A percentile compares a stretch with the other conserved stretches of the same genome.
Conservation (phyloP, 345 rosid species). For the Syzygium aqueum region DNA sequence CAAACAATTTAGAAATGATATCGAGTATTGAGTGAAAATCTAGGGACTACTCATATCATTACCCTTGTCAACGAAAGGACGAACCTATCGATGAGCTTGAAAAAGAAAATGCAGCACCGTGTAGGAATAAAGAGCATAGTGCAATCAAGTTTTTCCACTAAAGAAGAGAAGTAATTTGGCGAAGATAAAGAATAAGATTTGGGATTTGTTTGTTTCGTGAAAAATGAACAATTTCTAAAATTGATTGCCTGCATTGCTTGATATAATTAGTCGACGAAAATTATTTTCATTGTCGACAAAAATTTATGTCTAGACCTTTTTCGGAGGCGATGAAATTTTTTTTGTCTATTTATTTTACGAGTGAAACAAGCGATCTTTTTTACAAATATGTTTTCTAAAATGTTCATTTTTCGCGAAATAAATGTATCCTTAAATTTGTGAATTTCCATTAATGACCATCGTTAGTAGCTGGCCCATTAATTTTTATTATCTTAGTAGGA, state of each 20-base stretch:
- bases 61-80: fast-evolving
- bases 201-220: fast-evolving
- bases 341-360: fast-evolving
- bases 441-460: background rate
- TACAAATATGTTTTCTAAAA: background rate
- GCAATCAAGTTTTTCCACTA: background rate
- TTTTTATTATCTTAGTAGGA: background rate
- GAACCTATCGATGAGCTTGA: background rate
- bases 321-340: fast-evolving
- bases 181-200: background rate
- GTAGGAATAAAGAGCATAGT: background rate
- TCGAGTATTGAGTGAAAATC: background rate
- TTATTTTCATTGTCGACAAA: background rate
- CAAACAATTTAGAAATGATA: background rate
- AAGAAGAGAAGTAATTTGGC: background rate
- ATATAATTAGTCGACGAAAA: fast-evolving
- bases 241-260: fast-evolving
- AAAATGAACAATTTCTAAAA: fast-evolving
- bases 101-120: background rate
- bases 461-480: background rate
- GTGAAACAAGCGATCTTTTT: background rate
- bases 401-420: fast-evolving
- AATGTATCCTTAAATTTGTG: background rate
- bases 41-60: background rate
- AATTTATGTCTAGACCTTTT: background rate